These are phyloP conservation scores for Xanthoparmelia taractica DNA, from an alignment of 495 filamentous ascomycete genomes.

Conservation along the genomic window DNA sequence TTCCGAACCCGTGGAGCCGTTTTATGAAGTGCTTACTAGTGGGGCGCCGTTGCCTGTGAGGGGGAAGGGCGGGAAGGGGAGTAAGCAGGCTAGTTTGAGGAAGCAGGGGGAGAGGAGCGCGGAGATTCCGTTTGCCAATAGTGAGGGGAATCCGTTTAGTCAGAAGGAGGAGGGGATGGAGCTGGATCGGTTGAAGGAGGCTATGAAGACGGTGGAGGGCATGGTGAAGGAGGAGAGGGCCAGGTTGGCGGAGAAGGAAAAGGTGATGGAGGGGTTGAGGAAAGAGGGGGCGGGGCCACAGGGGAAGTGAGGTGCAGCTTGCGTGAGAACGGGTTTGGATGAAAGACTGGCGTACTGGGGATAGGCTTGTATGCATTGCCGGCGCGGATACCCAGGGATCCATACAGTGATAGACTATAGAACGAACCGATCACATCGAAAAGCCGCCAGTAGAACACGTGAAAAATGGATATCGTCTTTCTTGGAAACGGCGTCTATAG, in stretches of 20 bases:
- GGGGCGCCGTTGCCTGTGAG: slow-evolving; percentile 36
- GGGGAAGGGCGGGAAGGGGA: slow-evolving; percentile 42
- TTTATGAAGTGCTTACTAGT: slow-evolving; percentile 72
- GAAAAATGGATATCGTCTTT: not conserved
- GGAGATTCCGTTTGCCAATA: slow-evolving; percentile 58
- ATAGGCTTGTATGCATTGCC: not conserved
- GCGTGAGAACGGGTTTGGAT: not conserved
- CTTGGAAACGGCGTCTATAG: not conserved
- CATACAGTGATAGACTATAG: not conserved
- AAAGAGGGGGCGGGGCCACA: slow-evolving; percentile 47
- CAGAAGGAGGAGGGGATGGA: slow-evolving; percentile 65
- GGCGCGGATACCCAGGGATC: slow-evolving; percentile 11
- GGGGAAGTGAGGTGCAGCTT: not conserved
- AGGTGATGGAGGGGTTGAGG: slow-evolving; percentile 54
- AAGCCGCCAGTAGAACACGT: not conserved
- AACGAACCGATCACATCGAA: not conserved
- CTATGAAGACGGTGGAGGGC: slow-evolving; percentile 60
- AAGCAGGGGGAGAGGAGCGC: slow-evolving; percentile 53
- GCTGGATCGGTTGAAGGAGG: slow-evolving; percentile 49
- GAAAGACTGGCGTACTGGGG: not conserved
- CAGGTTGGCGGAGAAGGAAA: slow-evolving; percentile 53
- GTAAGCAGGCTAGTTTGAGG: slow-evolving; percentile 37
- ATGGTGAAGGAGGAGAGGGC: slow-evolving; percentile 63
- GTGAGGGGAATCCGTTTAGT: slow-evolving; percentile 64
- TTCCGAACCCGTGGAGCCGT: slow-evolving; percentile 88